Percentiles rank a stretch among this genome's conserved stretches.
These are phyloP conservation scores for Periconia sp. DNA, from an alignment of 2,329 filamentous ascomycete genomes.

Conservation along the genomic window DNA sequence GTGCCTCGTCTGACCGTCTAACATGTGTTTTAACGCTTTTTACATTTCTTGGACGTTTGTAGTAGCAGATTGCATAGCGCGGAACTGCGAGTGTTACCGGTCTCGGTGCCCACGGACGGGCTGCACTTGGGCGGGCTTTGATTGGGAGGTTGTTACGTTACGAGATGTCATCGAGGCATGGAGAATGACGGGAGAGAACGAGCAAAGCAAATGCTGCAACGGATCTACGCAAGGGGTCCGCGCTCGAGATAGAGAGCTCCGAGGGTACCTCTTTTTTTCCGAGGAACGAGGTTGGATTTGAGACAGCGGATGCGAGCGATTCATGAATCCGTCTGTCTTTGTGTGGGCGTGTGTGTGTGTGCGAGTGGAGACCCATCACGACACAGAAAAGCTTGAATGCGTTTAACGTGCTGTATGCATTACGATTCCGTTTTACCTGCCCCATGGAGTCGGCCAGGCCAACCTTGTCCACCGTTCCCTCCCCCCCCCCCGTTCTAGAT, in stretches of 20 bases:
- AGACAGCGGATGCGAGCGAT: slow-evolving; percentile 3
- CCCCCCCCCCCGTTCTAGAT: neutral
- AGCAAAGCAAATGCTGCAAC: neutral
- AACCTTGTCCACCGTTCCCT: neutral
- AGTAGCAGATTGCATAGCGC: slow-evolving; percentile 24
- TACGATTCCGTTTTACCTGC: neutral
- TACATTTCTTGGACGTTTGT: slow-evolving; percentile 11
- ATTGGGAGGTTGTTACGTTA: too few relatives aligned
- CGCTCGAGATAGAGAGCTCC: neutral
- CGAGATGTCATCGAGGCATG: too few relatives aligned
- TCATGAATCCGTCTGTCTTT: too few relatives aligned
- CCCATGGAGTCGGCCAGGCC: neutral
- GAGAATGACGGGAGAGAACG: too few relatives aligned
- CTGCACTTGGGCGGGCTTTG: neutral
- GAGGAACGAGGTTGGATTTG: slow-evolving; percentile 7
- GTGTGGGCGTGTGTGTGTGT: too few relatives aligned
- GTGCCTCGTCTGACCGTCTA: slow-evolving; percentile 7
- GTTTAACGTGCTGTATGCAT: neutral
- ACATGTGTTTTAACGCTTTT: slow-evolving; percentile 22
- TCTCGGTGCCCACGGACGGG: too few relatives aligned
- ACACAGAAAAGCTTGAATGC: slow-evolving; percentile 2
- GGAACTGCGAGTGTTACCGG: slow-evolving; percentile 8
- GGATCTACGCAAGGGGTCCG: neutral
- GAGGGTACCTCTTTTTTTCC: slow-evolving; percentile 15
- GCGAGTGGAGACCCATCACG: neutral